Percentiles rank a stretch among this genome's conserved stretches.
These are phyloP conservation scores for Nemania sp. DNA, from an alignment of 2,329 filamentous ascomycete species.

Conservation along the genomic window DNA sequence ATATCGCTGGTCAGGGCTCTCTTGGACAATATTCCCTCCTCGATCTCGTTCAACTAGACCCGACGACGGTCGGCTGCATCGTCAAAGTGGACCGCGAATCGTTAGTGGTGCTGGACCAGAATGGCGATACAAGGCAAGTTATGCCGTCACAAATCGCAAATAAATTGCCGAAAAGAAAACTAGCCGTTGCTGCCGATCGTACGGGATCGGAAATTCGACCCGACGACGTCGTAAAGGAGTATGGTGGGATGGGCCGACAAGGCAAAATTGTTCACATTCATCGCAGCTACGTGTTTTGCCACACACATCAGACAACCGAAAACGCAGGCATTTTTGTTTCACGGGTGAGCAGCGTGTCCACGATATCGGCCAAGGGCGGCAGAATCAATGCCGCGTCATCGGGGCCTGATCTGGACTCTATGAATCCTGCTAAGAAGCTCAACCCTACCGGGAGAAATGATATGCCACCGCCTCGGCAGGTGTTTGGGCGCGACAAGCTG, in stretches of 20 bases:
- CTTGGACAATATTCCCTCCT: constrained; percentile 90
- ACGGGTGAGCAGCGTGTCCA: constrained; percentile 81
- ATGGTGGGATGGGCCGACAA: constrained; percentile 79
- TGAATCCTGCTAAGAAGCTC: constrained; percentile 88
- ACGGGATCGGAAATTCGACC: constrained; percentile 90
- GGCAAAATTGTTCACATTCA: constrained; percentile 94
- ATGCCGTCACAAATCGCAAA: constrained; percentile 92
- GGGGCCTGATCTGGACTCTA: constrained; percentile 79
- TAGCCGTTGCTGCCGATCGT: constrained; percentile 87
- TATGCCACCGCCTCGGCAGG: constrained; percentile 69
- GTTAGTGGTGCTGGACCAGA: constrained; percentile 86
- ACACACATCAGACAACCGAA: constrained; percentile 80
- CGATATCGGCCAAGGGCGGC: constrained; percentile 91
- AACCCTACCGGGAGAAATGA: constrained; percentile 61
- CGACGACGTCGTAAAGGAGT: constrained; percentile 91
- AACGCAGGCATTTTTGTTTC: constrained; percentile 90
- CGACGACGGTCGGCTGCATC: constrained; percentile 88
- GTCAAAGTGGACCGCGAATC: constrained; percentile 96
- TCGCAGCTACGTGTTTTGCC: constrained; percentile 87
- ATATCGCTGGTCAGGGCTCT: constrained; percentile 82
- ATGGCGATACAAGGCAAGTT: constrained; percentile 77
- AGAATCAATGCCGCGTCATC: constrained; percentile 64
- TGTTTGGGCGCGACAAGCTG: constrained; percentile 78
- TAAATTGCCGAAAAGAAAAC: constrained; percentile 79
- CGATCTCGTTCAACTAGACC: constrained; percentile 91